A percentile compares a stretch with the other conserved stretches of the same genome.
Conservation (phyloP, 768 basidiomycete species). For the Phlebiopsis gigantea region DNA sequence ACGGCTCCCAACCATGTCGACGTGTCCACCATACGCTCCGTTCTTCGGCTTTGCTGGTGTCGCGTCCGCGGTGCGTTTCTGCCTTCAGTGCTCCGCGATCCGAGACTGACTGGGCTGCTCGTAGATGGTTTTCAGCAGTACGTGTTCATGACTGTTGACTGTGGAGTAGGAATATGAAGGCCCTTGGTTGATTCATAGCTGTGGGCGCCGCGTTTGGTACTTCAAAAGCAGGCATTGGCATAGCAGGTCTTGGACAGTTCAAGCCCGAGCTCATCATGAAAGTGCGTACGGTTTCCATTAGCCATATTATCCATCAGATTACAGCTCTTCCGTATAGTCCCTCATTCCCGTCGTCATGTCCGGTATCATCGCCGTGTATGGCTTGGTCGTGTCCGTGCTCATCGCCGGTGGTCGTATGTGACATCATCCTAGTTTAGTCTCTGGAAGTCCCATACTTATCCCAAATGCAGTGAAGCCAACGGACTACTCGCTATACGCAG, state of each 20-base stretch:
- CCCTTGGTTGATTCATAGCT: constrained; percentile 40
- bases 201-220: constrained; percentile 96
- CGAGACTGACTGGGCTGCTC: not conserved
- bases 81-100: constrained; percentile 3
- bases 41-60: constrained; percentile 99
- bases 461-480: constrained; percentile 47
- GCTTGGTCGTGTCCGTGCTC: constrained; percentile 91
- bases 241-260: constrained; percentile 90
- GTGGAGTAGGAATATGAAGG: not conserved
- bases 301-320: not conserved
- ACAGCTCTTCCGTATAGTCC: constrained; percentile 45
- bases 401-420: constrained; percentile 66
- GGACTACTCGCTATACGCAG: constrained; percentile 78
- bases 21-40: constrained; percentile 90
- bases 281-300: constrained; percentile 36
- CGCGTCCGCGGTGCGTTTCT: constrained; percentile 70
- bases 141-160: constrained; percentile 29
- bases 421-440: not conserved
- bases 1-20: constrained; percentile 23
- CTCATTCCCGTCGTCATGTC: constrained; percentile 98
- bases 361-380: constrained; percentile 97
- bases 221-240: constrained; percentile 94
- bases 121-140: constrained; percentile 97
- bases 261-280: constrained; percentile 98
- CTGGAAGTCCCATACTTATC: constrained; percentile 7